Evolutionary conservation across 2,329 filamentous ascomycete species (phyloP).

Genomic region (Thelonectria discophora): DNA sequence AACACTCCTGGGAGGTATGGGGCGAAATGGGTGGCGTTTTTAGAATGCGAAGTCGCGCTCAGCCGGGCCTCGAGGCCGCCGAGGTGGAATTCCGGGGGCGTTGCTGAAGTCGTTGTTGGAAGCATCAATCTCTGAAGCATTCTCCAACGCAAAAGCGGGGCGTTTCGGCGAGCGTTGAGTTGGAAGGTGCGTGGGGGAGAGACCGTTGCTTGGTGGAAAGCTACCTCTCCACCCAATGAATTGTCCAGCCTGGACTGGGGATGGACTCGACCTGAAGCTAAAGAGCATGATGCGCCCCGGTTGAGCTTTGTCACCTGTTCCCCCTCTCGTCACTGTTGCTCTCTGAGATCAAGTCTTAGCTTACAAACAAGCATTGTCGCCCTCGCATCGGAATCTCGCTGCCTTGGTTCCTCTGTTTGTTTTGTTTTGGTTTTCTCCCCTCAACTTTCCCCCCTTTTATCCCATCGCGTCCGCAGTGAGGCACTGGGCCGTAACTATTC

Average conservation of each 20-base stretch:
- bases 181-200: background rate
- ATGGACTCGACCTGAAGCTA: conserved; percentile 21
- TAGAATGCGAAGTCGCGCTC: background rate
- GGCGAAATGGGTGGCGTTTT: conserved; percentile 9
- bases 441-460: background rate
- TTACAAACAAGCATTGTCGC: background rate
- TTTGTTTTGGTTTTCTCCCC: background rate
- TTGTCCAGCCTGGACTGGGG: too few species aligned
- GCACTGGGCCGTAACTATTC: conserved; percentile 2
- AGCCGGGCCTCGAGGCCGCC: background rate
- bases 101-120: background rate
- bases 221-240: conserved; percentile 13
- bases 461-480: background rate
- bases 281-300: conserved; percentile 16
- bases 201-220: conserved; percentile 41
- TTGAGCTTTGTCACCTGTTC: background rate
- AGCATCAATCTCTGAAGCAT: background rate
- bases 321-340: background rate
- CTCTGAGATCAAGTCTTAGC: background rate
- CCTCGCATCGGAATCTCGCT: background rate
- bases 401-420: conserved; percentile 2
- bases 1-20: conserved; percentile 4
- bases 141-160: conserved; percentile 17
- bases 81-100: background rate
- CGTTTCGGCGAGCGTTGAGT: conserved; percentile 15